Conservation (phyloP, 345 rosid species). For the Euphorbia lathyris region DNA sequence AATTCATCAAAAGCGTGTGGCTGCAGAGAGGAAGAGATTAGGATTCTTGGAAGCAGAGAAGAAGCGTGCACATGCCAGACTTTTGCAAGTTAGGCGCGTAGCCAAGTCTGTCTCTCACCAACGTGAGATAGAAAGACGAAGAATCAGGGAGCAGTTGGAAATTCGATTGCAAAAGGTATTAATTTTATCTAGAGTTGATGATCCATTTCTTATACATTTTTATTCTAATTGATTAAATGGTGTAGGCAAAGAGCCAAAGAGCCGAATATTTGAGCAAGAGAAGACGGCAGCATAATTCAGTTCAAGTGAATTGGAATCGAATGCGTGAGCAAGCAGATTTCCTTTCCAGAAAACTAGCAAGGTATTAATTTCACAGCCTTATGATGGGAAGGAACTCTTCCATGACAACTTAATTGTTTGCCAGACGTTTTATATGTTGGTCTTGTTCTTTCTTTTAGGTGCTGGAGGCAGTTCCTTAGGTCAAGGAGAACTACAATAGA, state of each 20-base stretch:
- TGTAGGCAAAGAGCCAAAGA: constrained; percentile 78
- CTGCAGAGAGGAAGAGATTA: constrained; percentile 90
- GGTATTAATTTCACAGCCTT: constrained; percentile 32
- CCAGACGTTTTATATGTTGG: not conserved
- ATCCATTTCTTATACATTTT: not conserved
- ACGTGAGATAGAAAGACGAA: constrained; percentile 88
- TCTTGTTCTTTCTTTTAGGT: constrained; percentile 40
- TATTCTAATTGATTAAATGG: not conserved
- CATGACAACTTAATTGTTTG: not conserved
- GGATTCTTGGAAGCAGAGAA: constrained; percentile 86
- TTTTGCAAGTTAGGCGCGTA: constrained; percentile 63
- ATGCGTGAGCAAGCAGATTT: constrained; percentile 73
- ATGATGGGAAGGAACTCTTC: not conserved
- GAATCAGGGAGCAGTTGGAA: constrained; percentile 79
- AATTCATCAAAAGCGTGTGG: constrained; percentile 80
- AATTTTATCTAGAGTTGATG: constrained; percentile 7
- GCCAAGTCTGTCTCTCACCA: constrained; percentile 71
- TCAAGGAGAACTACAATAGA: constrained; percentile 65
- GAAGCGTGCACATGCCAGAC: constrained; percentile 78
- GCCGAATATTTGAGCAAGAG: constrained; percentile 91
- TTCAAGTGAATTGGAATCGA: constrained; percentile 41
- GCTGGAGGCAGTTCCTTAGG: constrained; percentile 77
- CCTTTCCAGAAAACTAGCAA: constrained; percentile 74
- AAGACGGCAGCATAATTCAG: constrained; percentile 53
- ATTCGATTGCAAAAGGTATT: constrained; percentile 79